These are phyloP conservation scores for Eruca vesicaria DNA, from an alignment of 441 rosid genomes.

Conservation along the genomic window DNA sequence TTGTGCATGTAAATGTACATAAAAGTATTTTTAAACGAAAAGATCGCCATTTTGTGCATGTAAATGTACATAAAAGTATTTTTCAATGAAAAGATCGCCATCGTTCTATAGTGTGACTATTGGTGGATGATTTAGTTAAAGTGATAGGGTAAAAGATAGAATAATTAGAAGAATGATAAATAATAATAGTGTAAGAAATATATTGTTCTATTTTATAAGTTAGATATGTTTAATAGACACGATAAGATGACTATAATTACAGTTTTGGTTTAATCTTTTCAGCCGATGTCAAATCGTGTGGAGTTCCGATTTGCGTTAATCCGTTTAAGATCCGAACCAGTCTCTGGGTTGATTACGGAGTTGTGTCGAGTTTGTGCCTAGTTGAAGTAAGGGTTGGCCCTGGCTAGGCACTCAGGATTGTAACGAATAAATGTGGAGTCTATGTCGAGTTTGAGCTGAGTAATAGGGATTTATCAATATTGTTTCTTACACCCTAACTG, in stretches of 20 bases:
- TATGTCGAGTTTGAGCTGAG: neutral
- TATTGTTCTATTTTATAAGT: no score
- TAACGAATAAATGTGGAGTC: neutral
- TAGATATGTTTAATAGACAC: neutral
- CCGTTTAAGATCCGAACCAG: neutral
- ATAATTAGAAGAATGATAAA: neutral
- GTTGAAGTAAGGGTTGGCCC: no score
- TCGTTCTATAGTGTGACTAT: neutral
- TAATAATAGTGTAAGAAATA: neutral
- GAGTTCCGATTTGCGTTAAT: neutral
- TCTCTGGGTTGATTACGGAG: neutral
- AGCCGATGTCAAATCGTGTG: neutral
- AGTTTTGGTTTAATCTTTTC: neutral
- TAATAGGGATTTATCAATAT: neutral
- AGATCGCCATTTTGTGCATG: neutral
- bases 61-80: no score
- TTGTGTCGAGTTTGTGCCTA: neutral
- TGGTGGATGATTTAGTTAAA: neutral
- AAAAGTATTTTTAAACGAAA: slow-evolving; percentile 16
- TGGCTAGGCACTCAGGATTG: no score
- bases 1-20: slow-evolving; percentile 13
- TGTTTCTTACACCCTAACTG: neutral
- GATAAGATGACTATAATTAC: neutral
- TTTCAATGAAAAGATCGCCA: no score
- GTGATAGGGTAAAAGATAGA: neutral